Percentiles rank a stretch among this genome's conserved stretches.
phyloP scores from a whole-genome alignment of 768 basidiomycete genomes.

The Neoboletus subvelutipes region DNA sequence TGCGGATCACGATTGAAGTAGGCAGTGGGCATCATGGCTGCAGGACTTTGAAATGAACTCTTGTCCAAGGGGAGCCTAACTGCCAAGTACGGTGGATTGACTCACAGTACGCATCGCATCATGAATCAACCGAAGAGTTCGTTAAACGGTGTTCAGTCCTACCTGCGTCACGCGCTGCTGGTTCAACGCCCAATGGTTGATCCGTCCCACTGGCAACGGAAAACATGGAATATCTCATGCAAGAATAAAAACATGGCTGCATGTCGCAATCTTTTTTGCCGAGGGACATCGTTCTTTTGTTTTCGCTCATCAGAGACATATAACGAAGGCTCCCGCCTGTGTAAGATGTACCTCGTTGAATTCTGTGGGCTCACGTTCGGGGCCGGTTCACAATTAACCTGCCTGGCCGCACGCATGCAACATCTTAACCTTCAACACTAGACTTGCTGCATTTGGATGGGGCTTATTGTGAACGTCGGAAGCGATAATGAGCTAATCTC shows the following conservation, averaged over 20 bases:
- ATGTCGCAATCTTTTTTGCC: not conserved
- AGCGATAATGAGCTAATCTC: slow-evolving; percentile 3
- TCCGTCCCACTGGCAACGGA: not conserved
- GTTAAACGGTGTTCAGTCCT: not conserved
- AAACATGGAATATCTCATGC: too few relatives aligned
- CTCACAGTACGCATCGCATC: not conserved
- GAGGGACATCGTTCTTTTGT: slow-evolving; percentile 6
- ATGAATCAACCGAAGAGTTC: not conserved
- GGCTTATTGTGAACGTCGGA: slow-evolving; percentile 18
- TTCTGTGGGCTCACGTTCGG: not conserved
- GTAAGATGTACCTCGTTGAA: not conserved
- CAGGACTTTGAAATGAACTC: not conserved
- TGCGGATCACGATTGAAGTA: not conserved
- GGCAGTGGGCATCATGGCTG: not conserved
- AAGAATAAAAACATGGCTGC: not conserved
- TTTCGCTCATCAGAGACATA: not conserved
- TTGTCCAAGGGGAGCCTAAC: not conserved
- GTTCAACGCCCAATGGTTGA: too few relatives aligned
- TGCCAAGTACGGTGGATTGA: not conserved
- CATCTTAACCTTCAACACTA: slow-evolving; percentile 11
- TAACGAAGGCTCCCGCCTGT: not conserved
- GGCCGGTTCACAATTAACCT: not conserved
- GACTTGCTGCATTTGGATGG: slow-evolving; percentile 19
- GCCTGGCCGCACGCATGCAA: not conserved
- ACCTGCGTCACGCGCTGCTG: too few relatives aligned